Evolutionary conservation across 805 yeast genomes (phyloP), one percentile per base, ranked within the genome.

Genomic region (Metschnikowia vanudenii): DNA sequence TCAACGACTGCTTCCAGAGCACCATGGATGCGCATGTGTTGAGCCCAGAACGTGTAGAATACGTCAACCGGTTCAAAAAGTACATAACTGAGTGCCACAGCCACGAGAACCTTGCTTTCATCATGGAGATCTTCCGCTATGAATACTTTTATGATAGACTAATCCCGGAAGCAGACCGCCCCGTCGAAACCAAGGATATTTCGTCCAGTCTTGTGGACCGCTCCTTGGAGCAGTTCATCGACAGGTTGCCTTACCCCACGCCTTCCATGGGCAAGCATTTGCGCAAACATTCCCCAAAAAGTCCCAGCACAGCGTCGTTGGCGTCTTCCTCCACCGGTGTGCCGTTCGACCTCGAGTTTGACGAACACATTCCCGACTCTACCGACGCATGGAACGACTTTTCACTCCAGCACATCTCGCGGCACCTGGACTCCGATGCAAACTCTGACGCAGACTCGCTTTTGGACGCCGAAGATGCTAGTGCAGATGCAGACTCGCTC

Each of bases 111-210:
- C 62, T 76, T 34, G 57, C 64, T 37, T 76, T 76, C 49, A 57
- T 76, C 26, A 64, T 75, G 4, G 74, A 72, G 46, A 73, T 75
- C 14, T 74, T 58, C 56, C 70, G 68, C 41, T 76, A 76, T 56
- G 79, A 76, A 51, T 64, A 69, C 56, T 64, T 63, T 43, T 73
- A 71, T 65, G 74, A 71, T 40, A 50, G 54, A 33, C 44, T 57
- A 14, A 48, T 40, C 18, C 58, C 62, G 13, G 40, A 28, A 13
- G 17, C 28, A 5, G 16, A 46, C 16, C 44, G 46, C 17, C 46
- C 48, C 37, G 39, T 46, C 30, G 41, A 49, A 8, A 32, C 26
- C 28, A 28, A 41, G 14, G 12, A 17, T 17, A 4, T 45, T n/a
- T 36, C 48, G 22, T 30, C 45, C 20, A 44, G 51, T 24, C 49